Base-by-base conservation (phyloP, 441 rosid species). In the Gossypium lobatum region DNA sequence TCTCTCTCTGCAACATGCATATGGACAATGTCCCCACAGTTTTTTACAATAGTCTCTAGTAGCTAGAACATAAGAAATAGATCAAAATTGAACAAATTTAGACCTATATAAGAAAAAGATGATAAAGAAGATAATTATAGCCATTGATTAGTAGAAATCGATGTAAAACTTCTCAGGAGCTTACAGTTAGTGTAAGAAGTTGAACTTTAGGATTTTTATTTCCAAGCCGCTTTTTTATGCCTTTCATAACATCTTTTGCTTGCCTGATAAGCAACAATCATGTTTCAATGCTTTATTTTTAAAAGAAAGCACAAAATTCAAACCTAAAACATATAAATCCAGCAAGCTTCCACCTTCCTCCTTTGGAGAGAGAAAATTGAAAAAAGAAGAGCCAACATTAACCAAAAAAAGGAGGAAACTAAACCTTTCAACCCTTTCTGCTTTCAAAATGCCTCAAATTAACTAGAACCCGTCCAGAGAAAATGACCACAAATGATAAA, bases 1-100 rank as follows among this genome's bases (percentile, higher is more conserved):
- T 88, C 97, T 80, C 81, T 93, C 85, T 96, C 98, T 64, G 96
- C 97, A 17, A 93, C 97, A 79, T 96, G 96, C 97, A 92, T 92
- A 83, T 91, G 99, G 60, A 96, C 98, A 83, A 93, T 85, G 82
- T 96, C 98, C 82, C 97, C 61, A 75, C 98, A 93, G 78, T 96
- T 96, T 88, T 96, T 96, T 81, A 93, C 81, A 45, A 96, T 84
- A 39, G 98, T 96, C 88, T 96, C 99, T 86, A 96, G 86, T 31
- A 96, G 85, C 99, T 96, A 75, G 39, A 81, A 77, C 64, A 64
- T 42, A 77, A 69, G 72, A 48, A 46, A 46, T 9, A 23, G 31
- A 13, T 26, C 70, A 11, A 79, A 75, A 70, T 7, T 64, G 63
- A 75, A 73, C 72, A 48, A 70, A 46, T 8, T 72, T 62, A 73